These are phyloP conservation scores for Coniochaeta sp. DNA, from an alignment of 2,329 filamentous ascomycete genomes.

Conservation along the genomic window DNA sequence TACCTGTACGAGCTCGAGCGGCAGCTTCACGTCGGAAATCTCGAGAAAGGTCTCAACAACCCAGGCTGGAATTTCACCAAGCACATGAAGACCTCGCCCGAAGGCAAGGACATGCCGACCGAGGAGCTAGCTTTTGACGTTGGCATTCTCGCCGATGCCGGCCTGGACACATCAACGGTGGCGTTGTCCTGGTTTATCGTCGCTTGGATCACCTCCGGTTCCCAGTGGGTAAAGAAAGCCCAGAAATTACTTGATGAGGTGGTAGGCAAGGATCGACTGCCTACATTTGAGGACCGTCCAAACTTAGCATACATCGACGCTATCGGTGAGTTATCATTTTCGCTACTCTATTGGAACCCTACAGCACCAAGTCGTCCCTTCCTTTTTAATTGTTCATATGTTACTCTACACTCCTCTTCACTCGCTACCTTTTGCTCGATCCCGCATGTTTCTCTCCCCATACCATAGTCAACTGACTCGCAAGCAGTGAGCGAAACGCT, in stretches of 20 bases:
- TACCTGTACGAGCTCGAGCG: constrained; percentile 14
- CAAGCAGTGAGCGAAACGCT: constrained; percentile 28
- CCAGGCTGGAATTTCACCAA: constrained; percentile 24
- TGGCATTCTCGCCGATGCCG: constrained; percentile 22
- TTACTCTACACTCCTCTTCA: too few species aligned
- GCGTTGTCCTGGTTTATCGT: constrained; percentile 23
- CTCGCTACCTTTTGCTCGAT: neutral
- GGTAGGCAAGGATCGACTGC: constrained; percentile 29
- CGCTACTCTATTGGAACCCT: neutral
- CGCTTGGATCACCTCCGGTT: constrained; percentile 17
- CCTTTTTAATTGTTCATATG: too few species aligned
- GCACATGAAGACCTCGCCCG: constrained; percentile 13
- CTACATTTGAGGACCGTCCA: constrained; percentile 28
- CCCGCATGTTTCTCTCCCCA: constrained; percentile 1
- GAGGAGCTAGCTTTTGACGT: constrained; percentile 25
- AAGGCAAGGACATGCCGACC: constrained; percentile 14
- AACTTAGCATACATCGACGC: constrained; percentile 34
- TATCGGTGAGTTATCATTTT: constrained; percentile 12
- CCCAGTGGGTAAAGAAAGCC: constrained; percentile 23
- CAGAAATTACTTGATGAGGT: constrained; percentile 32
- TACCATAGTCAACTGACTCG: neutral
- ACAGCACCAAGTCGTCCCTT: too few species aligned
- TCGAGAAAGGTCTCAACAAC: constrained; percentile 12
- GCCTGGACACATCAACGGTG: constrained; percentile 21
- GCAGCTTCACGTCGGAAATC: constrained; percentile 18